Base-by-base conservation (phyloP, 192 early-diverging fungal genomes). In the Linnemannia exigua region DNA sequence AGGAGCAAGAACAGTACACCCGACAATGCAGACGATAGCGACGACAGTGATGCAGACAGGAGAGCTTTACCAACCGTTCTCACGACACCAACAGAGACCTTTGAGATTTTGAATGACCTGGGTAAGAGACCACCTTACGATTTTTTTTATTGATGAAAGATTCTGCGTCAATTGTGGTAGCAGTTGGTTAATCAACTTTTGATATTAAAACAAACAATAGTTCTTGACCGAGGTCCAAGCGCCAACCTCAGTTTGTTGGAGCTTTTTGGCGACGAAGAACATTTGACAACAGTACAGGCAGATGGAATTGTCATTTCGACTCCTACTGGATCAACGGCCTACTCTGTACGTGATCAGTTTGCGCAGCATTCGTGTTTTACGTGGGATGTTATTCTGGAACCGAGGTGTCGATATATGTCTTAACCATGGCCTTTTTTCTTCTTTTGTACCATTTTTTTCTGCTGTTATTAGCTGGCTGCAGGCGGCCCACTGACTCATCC, bases 401-500 rank as follows among this genome's bases (percentile, higher is more conserved):
- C 28, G 11, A 63, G 4, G 58, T 61, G 25, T 63, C 8, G 58
- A 63, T 8, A 31, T 63, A 63, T 63, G 12, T 63, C 58, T 63
- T 63, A 63, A 63, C 58, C 28, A 31, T 33, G 52, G 15, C 36
- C 14, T 28, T 17, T 36, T n/a, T 46, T 70, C 9, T 31, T 17
- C 7, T 19, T n/a, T 2, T 69, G 12, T 68, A n/a, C n/a, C 41
- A 44, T 31, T 47, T 68, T 1, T 66, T 72, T 17, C 11, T 66
- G 70, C 15, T 44, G 90, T 90, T 48, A 89, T 87, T 91, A 93
- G 87, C 82, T 96, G 19, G 95, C 97, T n/a, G 97, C 98, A 5
- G 98, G 98, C 38, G 98, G 98, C 1, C 95, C 97, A 25, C 87
- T 99, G 37, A 97, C 98, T 19, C 98, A 99, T 87, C 99, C 99